Evolutionary conservation across 2,329 filamentous ascomycete genomes (phyloP), one percentile per base, ranked within the genome.

Genomic region (Colletotrichum chlorophyti): DNA sequence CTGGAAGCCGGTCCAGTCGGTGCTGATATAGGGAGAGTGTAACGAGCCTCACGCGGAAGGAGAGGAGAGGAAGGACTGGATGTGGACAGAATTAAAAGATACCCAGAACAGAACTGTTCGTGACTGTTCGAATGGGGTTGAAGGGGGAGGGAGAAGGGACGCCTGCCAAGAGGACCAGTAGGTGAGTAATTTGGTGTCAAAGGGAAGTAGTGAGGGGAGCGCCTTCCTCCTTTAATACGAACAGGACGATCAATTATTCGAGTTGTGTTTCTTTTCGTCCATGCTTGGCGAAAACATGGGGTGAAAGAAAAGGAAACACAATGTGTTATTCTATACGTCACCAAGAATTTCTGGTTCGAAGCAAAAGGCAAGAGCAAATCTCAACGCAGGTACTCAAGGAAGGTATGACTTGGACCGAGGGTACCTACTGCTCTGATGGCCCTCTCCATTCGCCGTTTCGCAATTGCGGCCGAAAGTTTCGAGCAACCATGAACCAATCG

Each of bases 381-480:
- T 52, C 38, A 37, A 35, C 32, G 14, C 26, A 32, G 24, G 51
- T 29, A 46, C 15, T 43, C 38, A 41, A 34, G 53, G 45, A 38
- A 49, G 31, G 51, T n/a, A n/a, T n/a, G n/a, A n/a, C n/a, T 19
- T 49, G 34, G 51, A 38, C 17, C 43, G 31, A 60, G 21, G 53
- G 51, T 35, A 40, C 43, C 38, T n/a, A n/a, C 51, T 45, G 47
- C 38, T 38, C n/a, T 38, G 31, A 38, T 26, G 38, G 15, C 51
- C 38, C 6, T 52, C 24, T 35, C 29, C 41, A 60, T 58, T 60
- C 38, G 57, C 24, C 42, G 58, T 60, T 60, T 58, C 29, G 58
- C 35, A n/a, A 31, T 41, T 40, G 41, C 17, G 21, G 19, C 15
- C 34, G 47, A 48, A 60, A 60, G 40, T 60, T 60, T 58, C 53